A percentile compares a stretch with the other conserved stretches of the same genome.
Conservation (phyloP, 78 protist genomes). For the Dictyostelium capitatum region DNA sequence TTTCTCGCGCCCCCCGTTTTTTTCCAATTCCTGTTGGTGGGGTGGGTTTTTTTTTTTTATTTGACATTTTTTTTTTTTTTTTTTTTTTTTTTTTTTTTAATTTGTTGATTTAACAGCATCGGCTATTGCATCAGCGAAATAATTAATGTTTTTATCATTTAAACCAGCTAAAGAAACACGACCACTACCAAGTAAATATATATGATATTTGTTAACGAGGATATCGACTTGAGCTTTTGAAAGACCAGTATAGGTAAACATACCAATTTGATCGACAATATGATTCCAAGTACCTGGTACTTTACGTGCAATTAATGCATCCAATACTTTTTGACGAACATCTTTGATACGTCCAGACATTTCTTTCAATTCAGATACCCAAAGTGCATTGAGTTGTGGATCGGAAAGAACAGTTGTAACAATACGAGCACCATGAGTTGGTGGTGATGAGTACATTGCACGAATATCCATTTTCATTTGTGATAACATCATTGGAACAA, state of each 20-base stretch:
- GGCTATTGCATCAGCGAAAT: constrained; percentile 92
- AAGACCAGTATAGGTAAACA: constrained; percentile 98
- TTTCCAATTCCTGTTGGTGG: no score
- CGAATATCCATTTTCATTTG: constrained; percentile 95
- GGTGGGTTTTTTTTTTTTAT: neutral
- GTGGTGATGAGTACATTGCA: constrained; percentile 97
- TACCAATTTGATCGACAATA: constrained; percentile 95
- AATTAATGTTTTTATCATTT: constrained; percentile 77
- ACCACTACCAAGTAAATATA: constrained; percentile 94
- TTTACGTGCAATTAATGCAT: constrained; percentile 75
- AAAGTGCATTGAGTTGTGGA: constrained; percentile 62
- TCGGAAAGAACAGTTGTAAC: constrained; percentile 88
- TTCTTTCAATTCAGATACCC: constrained; percentile 86
- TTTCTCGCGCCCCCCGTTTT: no score
- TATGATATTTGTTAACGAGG: constrained; percentile 69
- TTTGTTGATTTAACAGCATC: constrained; percentile 71
- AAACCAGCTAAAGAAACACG: constrained; percentile 98
- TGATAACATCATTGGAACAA: constrained; percentile 68
- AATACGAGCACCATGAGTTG: constrained; percentile 97
- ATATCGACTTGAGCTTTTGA: constrained; percentile 70
- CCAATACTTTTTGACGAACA: constrained; percentile 86
- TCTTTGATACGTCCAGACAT: constrained; percentile 90
- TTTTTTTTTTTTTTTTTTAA: constrained; percentile 1
- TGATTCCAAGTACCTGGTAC: constrained; percentile 95
- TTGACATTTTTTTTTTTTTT: neutral